Base-by-base conservation (phyloP, 1,139 yeast species). In the Pichia inconspicua region DNA sequence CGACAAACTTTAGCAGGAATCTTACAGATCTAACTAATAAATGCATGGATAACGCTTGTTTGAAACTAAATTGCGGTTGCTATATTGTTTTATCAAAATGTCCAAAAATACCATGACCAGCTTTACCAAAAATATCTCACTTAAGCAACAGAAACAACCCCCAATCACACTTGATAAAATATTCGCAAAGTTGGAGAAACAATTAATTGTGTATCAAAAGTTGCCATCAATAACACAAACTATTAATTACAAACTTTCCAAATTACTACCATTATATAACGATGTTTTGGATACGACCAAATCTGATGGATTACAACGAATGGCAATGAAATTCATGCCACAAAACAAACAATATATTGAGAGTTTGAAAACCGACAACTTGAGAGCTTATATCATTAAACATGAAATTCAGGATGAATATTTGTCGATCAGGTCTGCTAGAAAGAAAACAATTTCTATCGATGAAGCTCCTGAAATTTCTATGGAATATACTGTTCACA, bases 371-470 rank as follows among this genome's bases (percentile, higher is more conserved):
- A 31, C 42, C 17, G 41, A 46, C 15, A 46, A 48, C 14, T 37
- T 48, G 7, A 48, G 37, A 22, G 51, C 53, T 8, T 32, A 48
- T n/a, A 44, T 50, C 6, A 45, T 50, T 17, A 48, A 48, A 30
- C 40, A 50, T 36, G 50, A 50, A 40, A 39, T 50, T 2, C 46
- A 46, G 9, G 15, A 37, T 6, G 50, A 50, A 28, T 48, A 50
- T 27, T 22, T 45, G 27, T 42, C 42, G 14, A 40, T 50, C 2
- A 11, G 42, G 15, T 25, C 44, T 11, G 25, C 36, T 14, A 25
- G 53, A 6, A 41, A 42, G 14, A 14, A 14, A 25, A 31, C 32
- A 17, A n/a, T 47, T 17, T 41, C 45, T 17, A 44, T 43, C 8
- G 17, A 15, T 5, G 22, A 10, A 14, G 28, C 41, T 42, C 41